Percentiles rank a stretch among this genome's conserved stretches.
phyloP scores from a whole-genome alignment of 495 filamentous ascomycete species.

The Clavariopsis aquatica region DNA sequence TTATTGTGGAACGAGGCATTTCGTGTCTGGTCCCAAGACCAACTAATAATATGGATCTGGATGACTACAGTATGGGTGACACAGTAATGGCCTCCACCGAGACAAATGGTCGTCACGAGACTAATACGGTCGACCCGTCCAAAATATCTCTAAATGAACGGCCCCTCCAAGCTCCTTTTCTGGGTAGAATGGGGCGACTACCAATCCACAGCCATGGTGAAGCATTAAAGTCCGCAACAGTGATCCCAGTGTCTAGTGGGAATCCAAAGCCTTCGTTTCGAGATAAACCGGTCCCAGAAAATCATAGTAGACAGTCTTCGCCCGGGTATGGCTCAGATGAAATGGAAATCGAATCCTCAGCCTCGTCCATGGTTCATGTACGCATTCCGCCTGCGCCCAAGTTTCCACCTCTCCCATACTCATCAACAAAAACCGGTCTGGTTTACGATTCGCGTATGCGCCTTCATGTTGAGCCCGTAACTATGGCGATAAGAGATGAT shows the following conservation, averaged over 20 bases:
- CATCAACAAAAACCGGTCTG: slow-evolving; percentile 58
- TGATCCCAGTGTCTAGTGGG: neutral
- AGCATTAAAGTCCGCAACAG: neutral
- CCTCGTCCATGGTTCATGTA: slow-evolving; percentile 20
- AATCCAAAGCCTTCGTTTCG: neutral
- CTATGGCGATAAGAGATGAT: slow-evolving; percentile 42
- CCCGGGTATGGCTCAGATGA: slow-evolving; percentile 12
- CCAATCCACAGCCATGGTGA: slow-evolving; percentile 9
- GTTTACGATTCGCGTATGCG: slow-evolving; percentile 94
- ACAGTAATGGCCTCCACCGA: slow-evolving; percentile 16
- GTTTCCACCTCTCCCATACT: slow-evolving; percentile 41
- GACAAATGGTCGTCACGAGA: slow-evolving; percentile 1
- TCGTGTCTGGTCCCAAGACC: neutral
- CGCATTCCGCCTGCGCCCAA: slow-evolving; percentile 28
- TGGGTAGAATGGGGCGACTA: slow-evolving; percentile 3
- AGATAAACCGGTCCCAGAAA: neutral
- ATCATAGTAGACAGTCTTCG: neutral
- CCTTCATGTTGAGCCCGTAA: slow-evolving; percentile 72
- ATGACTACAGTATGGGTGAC: slow-evolving; percentile 9
- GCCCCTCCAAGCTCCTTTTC: neutral
- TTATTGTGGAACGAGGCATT: neutral
- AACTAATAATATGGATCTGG: neutral
- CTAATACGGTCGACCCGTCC: slow-evolving; percentile 21
- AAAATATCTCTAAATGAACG: neutral
- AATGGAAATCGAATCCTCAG: slow-evolving; percentile 22